Percentiles rank a stretch among this genome's conserved stretches.
Conservation (phyloP, 2,329 filamentous ascomycete genomes). For the Colletotrichum lentis region DNA sequence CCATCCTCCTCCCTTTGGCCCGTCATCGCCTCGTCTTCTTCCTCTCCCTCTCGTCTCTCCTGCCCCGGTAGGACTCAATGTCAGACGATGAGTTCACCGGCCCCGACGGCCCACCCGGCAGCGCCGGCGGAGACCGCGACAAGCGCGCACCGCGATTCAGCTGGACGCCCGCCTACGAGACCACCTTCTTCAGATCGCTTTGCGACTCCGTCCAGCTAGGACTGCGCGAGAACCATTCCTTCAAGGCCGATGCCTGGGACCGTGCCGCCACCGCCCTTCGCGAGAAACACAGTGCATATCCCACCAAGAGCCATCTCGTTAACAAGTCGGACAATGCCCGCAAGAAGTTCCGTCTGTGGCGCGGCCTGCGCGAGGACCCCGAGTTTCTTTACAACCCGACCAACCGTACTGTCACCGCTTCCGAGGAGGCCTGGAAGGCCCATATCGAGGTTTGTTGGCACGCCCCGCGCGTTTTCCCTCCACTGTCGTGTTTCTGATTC, state of each 20-base stretch:
- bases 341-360: conserved; percentile 69
- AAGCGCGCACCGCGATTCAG: conserved; percentile 63
- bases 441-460: conserved; percentile 62
- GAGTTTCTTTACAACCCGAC: conserved; percentile 63
- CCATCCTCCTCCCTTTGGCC: conserved; percentile 6
- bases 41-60: conserved; percentile 34
- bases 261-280: conserved; percentile 63
- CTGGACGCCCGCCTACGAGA: conserved; percentile 67
- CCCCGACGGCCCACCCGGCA: conserved; percentile 29
- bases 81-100: conserved; percentile 52
- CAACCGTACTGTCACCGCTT: conserved; percentile 61
- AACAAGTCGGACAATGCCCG: conserved; percentile 71
- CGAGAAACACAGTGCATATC: conserved; percentile 63
- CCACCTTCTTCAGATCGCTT: conserved; percentile 68
- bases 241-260: conserved; percentile 69
- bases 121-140: conserved; percentile 37
- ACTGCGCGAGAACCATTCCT: conserved; percentile 65
- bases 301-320: conserved; percentile 68
- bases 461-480: background rate
- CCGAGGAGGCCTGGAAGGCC: conserved; percentile 64
- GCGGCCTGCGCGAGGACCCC: conserved; percentile 64
- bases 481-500: background rate
- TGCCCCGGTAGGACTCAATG: conserved; percentile 38
- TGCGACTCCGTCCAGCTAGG: conserved; percentile 67
- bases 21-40: background rate